Base-by-base conservation (phyloP, 2,329 filamentous ascomycete genomes). In the Colletotrichum abscissum region DNA sequence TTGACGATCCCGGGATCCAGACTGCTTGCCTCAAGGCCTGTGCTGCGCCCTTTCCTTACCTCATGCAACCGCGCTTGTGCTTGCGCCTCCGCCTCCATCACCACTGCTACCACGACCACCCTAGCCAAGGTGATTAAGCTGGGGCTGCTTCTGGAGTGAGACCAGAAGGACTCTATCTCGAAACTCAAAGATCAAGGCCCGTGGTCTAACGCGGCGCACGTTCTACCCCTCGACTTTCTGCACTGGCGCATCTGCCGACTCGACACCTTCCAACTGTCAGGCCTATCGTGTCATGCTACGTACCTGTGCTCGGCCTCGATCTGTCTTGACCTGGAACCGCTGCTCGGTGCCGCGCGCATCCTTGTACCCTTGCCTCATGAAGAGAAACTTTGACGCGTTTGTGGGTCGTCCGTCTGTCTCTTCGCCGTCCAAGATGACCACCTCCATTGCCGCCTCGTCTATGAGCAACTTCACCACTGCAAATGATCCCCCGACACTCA, bases 401-500 rank as follows among this genome's bases (percentile, higher is more conserved):
- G 52, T 64, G 60, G 73, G 69, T 28, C 74, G 63, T 35, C 30
- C 11, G 16, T 24, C 55, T 24, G 57, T 52, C 7, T 24, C 70
- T 62, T 65, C 67, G 22, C 60, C 62, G 6, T 60, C 46, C 46
- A 59, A 59, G 33, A 79, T 80, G 77, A 67, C 73, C n/a, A 22
- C 42, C 42, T n/a, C 19, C 42, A 19, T 22, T 33, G 33, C 35
- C 26, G 24, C 52, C 8, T 7, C 60, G 74, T 68, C 38, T 63
- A 76, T 49, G 28, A 19, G 12, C 42, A 46, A 22, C 30, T n/a
- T 19, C 24, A 46, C 33, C 54, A 26, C 63, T 24, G 22, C 33
- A 12, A 57, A 16, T 57, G 24, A 33, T 58, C 54, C 64, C 49
- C 69, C 74, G n/a, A 80, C 77, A 24, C 81, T 90, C 54, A 79